phyloP scores from a whole-genome alignment of 441 rosid genomes.

The Erodium texanum region DNA sequence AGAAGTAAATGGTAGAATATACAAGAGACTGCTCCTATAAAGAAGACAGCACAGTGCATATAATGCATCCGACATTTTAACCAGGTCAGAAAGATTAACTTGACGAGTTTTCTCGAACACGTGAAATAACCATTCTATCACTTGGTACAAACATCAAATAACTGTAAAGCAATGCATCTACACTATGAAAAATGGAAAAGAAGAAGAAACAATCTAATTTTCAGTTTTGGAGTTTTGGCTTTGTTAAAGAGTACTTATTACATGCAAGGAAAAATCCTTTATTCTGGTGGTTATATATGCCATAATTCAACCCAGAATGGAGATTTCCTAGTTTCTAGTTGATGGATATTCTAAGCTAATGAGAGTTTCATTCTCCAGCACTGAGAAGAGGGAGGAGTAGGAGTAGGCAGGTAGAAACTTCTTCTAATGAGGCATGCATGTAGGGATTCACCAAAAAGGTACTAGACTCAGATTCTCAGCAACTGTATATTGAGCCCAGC shows the following conservation, averaged over 20 bases:
- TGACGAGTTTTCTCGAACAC: neutral
- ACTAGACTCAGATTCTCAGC: neutral
- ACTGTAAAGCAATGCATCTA: neutral
- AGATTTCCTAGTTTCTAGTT: neutral
- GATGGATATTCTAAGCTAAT: neutral
- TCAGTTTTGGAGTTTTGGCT: neutral
- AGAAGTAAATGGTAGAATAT: conserved; percentile 6
- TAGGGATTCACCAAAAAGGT: neutral
- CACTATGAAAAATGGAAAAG: neutral
- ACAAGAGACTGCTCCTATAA: neutral
- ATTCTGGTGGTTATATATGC: neutral
- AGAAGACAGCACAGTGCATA: neutral
- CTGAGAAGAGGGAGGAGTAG: neutral
- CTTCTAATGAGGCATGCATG: neutral
- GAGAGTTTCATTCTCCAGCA: neutral
- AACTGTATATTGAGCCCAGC: neutral
- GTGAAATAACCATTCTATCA: neutral
- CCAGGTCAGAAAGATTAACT: conserved; percentile 1
- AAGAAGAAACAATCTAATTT: neutral
- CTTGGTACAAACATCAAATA: neutral
- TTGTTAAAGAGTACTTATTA: neutral
- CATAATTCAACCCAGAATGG: neutral
- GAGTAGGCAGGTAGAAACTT: neutral
- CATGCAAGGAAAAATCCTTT: neutral
- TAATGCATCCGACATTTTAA: neutral